Percentiles rank a stretch among this genome's conserved stretches.
phyloP scores from a whole-genome alignment of 495 filamentous ascomycete species.

The Neurospora pannonica region DNA sequence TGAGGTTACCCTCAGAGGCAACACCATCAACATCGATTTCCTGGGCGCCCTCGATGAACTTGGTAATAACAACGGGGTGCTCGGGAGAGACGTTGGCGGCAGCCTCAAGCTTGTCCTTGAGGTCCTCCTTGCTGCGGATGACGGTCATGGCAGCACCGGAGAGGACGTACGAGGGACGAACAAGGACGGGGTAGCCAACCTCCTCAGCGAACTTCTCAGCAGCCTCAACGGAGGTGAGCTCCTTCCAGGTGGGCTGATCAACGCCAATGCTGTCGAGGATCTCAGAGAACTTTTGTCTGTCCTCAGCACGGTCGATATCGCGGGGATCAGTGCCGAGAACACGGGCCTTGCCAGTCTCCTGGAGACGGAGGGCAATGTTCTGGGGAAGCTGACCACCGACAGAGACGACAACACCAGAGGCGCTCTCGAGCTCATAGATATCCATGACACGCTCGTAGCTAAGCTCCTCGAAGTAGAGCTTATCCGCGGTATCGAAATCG shows the following conservation, averaged over 20 bases:
- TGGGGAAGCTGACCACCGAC: constrained; percentile 94
- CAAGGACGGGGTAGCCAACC: constrained; percentile 88
- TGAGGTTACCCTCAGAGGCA: constrained; percentile 73
- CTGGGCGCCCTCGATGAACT: constrained; percentile 96
- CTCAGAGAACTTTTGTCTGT: constrained; percentile 95
- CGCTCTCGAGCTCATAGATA: constrained; percentile 88
- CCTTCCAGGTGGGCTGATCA: constrained; percentile 96
- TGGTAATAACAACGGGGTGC: constrained; percentile 96
- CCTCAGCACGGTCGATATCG: constrained; percentile 95
- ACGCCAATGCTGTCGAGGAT: constrained; percentile 92
- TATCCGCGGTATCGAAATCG: constrained; percentile 91
- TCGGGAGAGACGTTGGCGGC: constrained; percentile 89
- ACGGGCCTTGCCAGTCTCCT: constrained; percentile 80
- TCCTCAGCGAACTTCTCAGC: constrained; percentile 77
- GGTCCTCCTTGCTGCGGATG: constrained; percentile 84
- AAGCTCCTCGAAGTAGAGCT: constrained; percentile 92
- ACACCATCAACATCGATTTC: constrained; percentile 98
- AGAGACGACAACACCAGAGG: constrained; percentile 84
- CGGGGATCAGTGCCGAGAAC: constrained; percentile 84
- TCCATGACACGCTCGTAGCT: constrained; percentile 98
- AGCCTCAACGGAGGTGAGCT: constrained; percentile 83
- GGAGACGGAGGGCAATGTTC: constrained; percentile 92
- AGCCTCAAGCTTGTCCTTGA: constrained; percentile 83
- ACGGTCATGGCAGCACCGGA: constrained; percentile 99
- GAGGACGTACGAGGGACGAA: constrained; percentile 93